phyloP scores from a whole-genome alignment of 2,329 filamentous ascomycete species.

The Stagonosporopsis vannaccii region DNA sequence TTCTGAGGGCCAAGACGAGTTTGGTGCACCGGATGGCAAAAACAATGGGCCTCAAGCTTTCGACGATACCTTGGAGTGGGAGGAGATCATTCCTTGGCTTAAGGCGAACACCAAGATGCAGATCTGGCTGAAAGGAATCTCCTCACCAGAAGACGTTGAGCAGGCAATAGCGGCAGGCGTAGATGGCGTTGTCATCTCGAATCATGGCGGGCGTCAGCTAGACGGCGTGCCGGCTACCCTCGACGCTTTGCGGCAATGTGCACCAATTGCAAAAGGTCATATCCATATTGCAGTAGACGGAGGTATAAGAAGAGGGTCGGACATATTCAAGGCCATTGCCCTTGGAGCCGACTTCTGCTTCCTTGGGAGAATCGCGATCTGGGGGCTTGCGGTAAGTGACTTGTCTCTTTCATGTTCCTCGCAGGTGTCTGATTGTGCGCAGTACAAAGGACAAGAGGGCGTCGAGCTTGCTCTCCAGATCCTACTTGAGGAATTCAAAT shows the following conservation, averaged over 20 bases:
- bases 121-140: conserved; percentile 56
- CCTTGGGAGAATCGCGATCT: conserved; percentile 58
- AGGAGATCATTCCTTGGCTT: conserved; percentile 59
- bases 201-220: conserved; percentile 65
- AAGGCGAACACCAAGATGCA: conserved; percentile 57
- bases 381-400: conserved; percentile 56
- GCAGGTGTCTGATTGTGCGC: conserved; percentile 7
- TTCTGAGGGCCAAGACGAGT: conserved; percentile 26
- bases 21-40: conserved; percentile 26
- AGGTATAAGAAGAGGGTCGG: conserved; percentile 63
- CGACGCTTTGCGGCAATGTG: conserved; percentile 56
- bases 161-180: conserved; percentile 54
- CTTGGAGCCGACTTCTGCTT: conserved; percentile 60
- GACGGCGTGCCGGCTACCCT: conserved; percentile 63
- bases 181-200: conserved; percentile 60
- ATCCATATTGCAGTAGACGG: conserved; percentile 69
- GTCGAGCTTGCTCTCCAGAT: conserved; percentile 56
- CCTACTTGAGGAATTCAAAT: conserved; percentile 39
- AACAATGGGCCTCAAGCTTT: conserved; percentile 26
- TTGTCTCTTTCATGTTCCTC: background rate
- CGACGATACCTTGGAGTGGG: conserved; percentile 54
- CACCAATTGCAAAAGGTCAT: conserved; percentile 51
- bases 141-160: conserved; percentile 44
- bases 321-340: conserved; percentile 65
- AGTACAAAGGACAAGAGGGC: conserved; percentile 49